Percentiles rank a stretch among this genome's conserved stretches.
Evolutionary conservation across 257 asterid genomes (phyloP).

Genomic region (Capsicum rhomboideum): DNA sequence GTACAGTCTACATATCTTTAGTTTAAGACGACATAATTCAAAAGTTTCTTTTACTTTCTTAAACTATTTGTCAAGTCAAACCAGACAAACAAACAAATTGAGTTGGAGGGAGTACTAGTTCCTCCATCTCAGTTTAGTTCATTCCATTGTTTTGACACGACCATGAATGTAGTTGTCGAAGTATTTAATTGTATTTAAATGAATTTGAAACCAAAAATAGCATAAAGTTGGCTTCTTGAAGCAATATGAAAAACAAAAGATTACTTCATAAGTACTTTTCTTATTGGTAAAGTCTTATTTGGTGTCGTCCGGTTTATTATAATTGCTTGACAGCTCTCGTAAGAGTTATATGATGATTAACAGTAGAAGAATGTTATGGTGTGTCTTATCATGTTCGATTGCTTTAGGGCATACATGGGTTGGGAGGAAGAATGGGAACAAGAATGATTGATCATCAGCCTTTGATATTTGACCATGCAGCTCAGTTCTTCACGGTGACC

Average conservation of each 20-base stretch:
- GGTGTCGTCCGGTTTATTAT: background rate
- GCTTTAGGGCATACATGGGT: conserved; percentile 75
- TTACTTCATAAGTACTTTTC: background rate
- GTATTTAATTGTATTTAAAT: background rate
- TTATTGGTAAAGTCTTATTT: background rate
- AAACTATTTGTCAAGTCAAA: background rate
- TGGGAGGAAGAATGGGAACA: conserved; percentile 97
- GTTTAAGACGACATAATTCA: too few species aligned
- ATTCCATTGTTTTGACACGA: background rate
- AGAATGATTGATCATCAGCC: conserved; percentile 62
- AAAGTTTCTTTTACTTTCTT: background rate
- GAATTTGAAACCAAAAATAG: background rate
- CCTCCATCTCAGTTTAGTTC: background rate
- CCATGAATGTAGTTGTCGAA: background rate
- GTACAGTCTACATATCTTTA: background rate
- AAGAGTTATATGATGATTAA: background rate
- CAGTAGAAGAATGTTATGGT: background rate
- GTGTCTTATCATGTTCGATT: conserved; percentile 27
- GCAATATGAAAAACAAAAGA: background rate
- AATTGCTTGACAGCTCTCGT: background rate
- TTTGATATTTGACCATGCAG: conserved; percentile 78
- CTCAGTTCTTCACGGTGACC: conserved; percentile 83
- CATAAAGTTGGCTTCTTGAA: background rate
- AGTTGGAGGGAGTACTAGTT: background rate
- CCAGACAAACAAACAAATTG: background rate